These are phyloP conservation scores for Pseudopithomyces chartarum DNA, from an alignment of 2,329 filamentous ascomycete genomes.

Conservation along the genomic window DNA sequence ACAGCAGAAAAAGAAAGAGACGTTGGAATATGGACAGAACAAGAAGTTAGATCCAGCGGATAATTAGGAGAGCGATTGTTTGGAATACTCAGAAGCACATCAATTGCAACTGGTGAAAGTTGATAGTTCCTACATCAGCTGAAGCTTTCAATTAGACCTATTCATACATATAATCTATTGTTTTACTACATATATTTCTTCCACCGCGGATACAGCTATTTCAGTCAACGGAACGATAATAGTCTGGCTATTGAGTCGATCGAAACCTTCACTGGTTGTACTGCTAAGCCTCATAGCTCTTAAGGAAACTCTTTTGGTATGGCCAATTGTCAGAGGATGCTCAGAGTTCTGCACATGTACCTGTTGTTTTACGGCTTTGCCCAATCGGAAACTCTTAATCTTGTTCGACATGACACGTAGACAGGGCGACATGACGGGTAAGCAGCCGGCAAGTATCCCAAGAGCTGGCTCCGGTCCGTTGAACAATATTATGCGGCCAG, in stretches of 20 bases:
- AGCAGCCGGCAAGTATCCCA: constrained; percentile 1
- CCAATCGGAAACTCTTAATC: background rate
- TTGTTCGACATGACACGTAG: background rate
- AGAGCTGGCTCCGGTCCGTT: constrained; percentile 1
- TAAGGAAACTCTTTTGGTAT: background rate
- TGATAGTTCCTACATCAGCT: too few relatives aligned
- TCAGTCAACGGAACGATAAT: background rate
- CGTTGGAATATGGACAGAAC: constrained; percentile 18
- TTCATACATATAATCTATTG: too few relatives aligned
- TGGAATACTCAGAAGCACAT: too few relatives aligned
- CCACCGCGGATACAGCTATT: background rate
- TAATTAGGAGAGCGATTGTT: background rate
- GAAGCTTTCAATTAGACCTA: too few relatives aligned
- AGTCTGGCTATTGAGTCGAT: background rate
- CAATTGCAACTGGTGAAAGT: too few relatives aligned
- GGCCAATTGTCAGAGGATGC: background rate
- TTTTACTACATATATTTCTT: background rate
- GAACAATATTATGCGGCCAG: constrained; percentile 3
- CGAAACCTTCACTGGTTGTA: background rate
- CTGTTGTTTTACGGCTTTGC: background rate
- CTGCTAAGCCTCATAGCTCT: background rate
- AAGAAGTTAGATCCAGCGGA: constrained; percentile 21
- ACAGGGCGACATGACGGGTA: constrained; percentile 3
- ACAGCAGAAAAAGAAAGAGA: constrained; percentile 22
- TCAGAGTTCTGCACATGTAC: background rate